Evolutionary conservation across 805 yeast genomes (phyloP).

Genomic region (Monosporozyma unispora): DNA sequence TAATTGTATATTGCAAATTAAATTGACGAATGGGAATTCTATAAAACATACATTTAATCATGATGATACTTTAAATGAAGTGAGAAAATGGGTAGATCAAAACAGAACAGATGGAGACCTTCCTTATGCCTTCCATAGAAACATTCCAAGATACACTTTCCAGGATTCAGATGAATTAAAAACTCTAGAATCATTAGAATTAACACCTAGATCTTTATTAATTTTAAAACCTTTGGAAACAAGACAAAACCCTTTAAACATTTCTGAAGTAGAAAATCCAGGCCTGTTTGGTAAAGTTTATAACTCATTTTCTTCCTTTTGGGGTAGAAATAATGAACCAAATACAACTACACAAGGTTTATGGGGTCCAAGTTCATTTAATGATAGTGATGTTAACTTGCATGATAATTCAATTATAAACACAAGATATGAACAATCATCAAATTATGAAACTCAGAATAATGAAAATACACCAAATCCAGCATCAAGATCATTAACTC

Average conservation of each 20-base stretch:
- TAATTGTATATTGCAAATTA: slow-evolving; percentile 43
- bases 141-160: slow-evolving; percentile 55
- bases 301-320: slow-evolving; percentile 30
- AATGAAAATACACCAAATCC: background rate
- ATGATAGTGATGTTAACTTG: background rate
- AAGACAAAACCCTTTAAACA: slow-evolving; percentile 19
- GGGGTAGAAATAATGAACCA: slow-evolving; percentile 13
- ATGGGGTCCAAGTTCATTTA: slow-evolving; percentile 10
- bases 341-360: background rate
- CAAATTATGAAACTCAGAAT: too few species aligned
- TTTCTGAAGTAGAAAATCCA: slow-evolving; percentile 19
- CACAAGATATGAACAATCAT: background rate
- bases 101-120: slow-evolving; percentile 41
- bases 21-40: slow-evolving; percentile 59
- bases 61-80: slow-evolving; percentile 41
- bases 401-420: slow-evolving; percentile 1
- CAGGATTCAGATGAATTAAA: slow-evolving; percentile 51
- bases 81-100: slow-evolving; percentile 52
- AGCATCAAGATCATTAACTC: slow-evolving; percentile 24
- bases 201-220: slow-evolving; percentile 66
- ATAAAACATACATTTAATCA: slow-evolving; percentile 43
- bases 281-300: slow-evolving; percentile 29
- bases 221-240: slow-evolving; percentile 54
- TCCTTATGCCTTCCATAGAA: slow-evolving; percentile 40
- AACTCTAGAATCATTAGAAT: slow-evolving; percentile 43